Evolutionary conservation across 805 yeast species (phyloP).

Genomic region (Zygoascus biomembranicola): DNA sequence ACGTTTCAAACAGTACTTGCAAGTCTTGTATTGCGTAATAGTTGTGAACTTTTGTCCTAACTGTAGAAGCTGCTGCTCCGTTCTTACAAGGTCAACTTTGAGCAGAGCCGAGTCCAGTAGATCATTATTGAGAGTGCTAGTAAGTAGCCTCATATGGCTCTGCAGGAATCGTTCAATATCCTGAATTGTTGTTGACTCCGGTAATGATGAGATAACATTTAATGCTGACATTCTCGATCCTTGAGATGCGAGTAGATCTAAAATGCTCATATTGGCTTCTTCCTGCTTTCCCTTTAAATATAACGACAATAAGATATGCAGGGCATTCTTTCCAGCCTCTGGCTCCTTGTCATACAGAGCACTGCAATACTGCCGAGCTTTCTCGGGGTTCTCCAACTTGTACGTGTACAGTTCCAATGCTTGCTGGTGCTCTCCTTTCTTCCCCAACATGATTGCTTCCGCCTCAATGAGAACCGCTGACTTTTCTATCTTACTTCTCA

Average conservation of each 20-base stretch:
- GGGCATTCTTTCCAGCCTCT: constrained; percentile 34
- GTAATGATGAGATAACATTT: constrained; percentile 43
- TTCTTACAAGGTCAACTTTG: constrained; percentile 45
- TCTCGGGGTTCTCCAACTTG: constrained; percentile 45
- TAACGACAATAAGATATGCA: constrained; percentile 43
- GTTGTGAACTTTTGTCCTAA: constrained; percentile 31
- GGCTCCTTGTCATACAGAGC: constrained; percentile 35
- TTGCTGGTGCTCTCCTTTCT: constrained; percentile 51
- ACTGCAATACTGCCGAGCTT: constrained; percentile 57
- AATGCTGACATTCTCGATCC: constrained; percentile 41
- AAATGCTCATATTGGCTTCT: constrained; percentile 31
- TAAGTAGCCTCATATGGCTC: constrained; percentile 36
- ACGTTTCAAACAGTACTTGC: constrained; percentile 50
- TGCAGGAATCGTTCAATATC: constrained; percentile 39
- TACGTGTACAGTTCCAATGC: constrained; percentile 55
- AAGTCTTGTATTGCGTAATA: constrained; percentile 39
- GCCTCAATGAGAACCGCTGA: constrained; percentile 30
- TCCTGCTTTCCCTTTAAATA: constrained; percentile 20
- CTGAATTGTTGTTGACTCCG: constrained; percentile 39
- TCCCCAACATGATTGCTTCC: constrained; percentile 49
- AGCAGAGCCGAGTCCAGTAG: constrained; percentile 41
- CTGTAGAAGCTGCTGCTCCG: constrained; percentile 36
- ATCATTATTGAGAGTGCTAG: constrained; percentile 33
- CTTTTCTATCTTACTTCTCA: constrained; percentile 8
- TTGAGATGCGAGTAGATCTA: constrained; percentile 35